These are phyloP conservation scores for Apium graveolens DNA, from an alignment of 129 eudicot genomes.

Conservation along the genomic window DNA sequence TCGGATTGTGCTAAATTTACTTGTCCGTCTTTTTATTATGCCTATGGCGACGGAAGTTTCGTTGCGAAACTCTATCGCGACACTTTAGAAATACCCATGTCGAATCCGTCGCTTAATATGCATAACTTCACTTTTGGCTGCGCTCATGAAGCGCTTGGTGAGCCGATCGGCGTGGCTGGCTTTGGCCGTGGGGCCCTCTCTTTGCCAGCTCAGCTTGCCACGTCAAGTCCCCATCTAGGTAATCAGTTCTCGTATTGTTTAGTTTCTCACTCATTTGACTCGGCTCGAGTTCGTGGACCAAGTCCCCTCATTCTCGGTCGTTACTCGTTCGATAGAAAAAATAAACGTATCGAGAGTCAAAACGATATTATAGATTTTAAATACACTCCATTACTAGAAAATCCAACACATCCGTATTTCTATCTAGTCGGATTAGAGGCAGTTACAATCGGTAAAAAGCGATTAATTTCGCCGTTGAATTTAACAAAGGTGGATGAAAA, in stretches of 20 bases:
- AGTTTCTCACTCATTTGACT: conserved; percentile 67
- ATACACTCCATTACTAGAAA: conserved; percentile 62
- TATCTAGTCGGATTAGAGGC: conserved; percentile 72
- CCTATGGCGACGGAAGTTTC: conserved; percentile 94
- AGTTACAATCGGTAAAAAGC: conserved; percentile 43
- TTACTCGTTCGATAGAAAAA: conserved; percentile 17
- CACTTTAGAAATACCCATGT: conserved; percentile 35
- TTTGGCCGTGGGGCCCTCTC: conserved; percentile 84
- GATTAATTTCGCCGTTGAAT: conserved; percentile 48
- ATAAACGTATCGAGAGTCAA: conserved; percentile 1
- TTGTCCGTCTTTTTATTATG: conserved; percentile 76
- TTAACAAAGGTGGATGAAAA: conserved; percentile 40
- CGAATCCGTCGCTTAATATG: conserved; percentile 36
- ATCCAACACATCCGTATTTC: conserved; percentile 63
- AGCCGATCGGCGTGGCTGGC: conserved; percentile 95
- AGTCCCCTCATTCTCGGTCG: conserved; percentile 91
- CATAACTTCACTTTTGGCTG: conserved; percentile 75
- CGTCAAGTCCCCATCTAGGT: conserved; percentile 53
- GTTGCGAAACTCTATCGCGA: conserved; percentile 49
- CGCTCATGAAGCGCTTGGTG: conserved; percentile 69
- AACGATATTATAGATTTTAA: conserved; percentile 16
- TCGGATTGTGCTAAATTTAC: conserved; percentile 40
- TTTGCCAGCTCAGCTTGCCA: conserved; percentile 71
- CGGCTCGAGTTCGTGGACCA: conserved; percentile 37
- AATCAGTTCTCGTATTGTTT: conserved; percentile 80